These are phyloP conservation scores for Phaeotremella fagi DNA, from an alignment of 768 basidiomycete genomes.

Conservation along the genomic window DNA sequence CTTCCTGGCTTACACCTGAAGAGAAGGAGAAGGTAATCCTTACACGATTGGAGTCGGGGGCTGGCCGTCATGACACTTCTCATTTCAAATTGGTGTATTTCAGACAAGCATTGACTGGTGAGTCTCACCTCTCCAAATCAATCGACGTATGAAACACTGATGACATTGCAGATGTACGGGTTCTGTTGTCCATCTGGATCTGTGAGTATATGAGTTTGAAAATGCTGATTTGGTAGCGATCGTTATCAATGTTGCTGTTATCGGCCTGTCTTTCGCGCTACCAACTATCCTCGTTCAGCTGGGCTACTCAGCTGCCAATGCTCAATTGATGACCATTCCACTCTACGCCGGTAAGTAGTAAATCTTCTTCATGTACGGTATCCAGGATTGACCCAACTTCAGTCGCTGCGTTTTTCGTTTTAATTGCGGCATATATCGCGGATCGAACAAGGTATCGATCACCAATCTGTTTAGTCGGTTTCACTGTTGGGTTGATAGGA, in stretches of 20 bases:
- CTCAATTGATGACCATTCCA: constrained; percentile 6
- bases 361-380: not conserved
- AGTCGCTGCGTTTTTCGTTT: not conserved
- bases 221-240: no score
- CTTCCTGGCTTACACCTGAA: not conserved
- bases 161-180: not conserved
- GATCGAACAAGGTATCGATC: constrained; percentile 6
- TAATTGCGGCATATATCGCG: not conserved
- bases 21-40: not conserved
- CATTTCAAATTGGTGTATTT: not conserved
- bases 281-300: constrained; percentile 1
- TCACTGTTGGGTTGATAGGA: not conserved
- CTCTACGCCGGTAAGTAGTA: not conserved
- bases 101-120: not conserved
- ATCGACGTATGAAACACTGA: not conserved
- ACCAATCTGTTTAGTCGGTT: not conserved
- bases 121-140: not conserved
- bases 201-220: not conserved
- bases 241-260: not conserved
- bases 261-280: not conserved
- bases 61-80: not conserved
- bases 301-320: constrained; percentile 7
- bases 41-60: not conserved
- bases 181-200: not conserved
- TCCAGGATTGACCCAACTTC: not conserved